These are phyloP conservation scores for Globisporangium heterothallicum DNA, from an alignment of 352 stramenopile species.

Conservation along the genomic window DNA sequence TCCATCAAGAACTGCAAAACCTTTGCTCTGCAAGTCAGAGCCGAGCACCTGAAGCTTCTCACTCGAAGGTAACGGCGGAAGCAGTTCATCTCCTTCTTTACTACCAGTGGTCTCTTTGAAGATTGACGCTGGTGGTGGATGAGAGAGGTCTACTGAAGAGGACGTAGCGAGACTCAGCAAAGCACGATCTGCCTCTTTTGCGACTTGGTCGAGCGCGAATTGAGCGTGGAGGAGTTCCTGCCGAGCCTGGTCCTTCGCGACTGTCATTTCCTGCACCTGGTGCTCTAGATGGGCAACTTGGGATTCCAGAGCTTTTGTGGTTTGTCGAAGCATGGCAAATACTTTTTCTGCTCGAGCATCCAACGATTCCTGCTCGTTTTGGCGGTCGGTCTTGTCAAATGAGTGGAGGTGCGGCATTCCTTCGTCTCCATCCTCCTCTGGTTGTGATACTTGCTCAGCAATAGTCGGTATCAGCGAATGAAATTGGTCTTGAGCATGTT, in stretches of 20 bases:
- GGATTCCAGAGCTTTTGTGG: slow-evolving; percentile 16
- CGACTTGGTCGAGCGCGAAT: slow-evolving; percentile 18
- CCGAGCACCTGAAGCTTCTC: slow-evolving; percentile 15
- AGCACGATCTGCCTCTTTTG: slow-evolving; percentile 29
- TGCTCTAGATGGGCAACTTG: slow-evolving; percentile 25
- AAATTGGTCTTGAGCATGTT: slow-evolving; percentile 3
- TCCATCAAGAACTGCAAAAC: slow-evolving; percentile 26
- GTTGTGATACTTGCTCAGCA: background rate
- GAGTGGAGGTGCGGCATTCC: too few relatives aligned
- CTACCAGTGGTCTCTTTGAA: slow-evolving; percentile 1
- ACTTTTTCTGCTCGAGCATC: slow-evolving; percentile 18
- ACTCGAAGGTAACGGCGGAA: slow-evolving; percentile 18
- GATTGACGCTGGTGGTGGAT: background rate
- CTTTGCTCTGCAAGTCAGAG: slow-evolving; percentile 11
- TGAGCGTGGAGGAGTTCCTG: slow-evolving; percentile 24
- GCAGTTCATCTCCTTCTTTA: slow-evolving; percentile 14
- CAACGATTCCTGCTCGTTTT: slow-evolving; percentile 9
- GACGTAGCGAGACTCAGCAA: slow-evolving; percentile 25
- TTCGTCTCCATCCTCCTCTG: background rate
- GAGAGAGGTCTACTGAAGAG: background rate
- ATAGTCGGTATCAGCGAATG: background rate
- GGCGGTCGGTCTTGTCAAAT: too few relatives aligned
- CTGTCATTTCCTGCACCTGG: slow-evolving; percentile 18
- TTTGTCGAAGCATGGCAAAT: slow-evolving; percentile 24
- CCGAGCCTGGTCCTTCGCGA: slow-evolving; percentile 20